Percentiles rank a stretch among this genome's conserved stretches.
phyloP scores from a whole-genome alignment of 495 filamentous ascomycete species.

The Talaromyces thailandensis region DNA sequence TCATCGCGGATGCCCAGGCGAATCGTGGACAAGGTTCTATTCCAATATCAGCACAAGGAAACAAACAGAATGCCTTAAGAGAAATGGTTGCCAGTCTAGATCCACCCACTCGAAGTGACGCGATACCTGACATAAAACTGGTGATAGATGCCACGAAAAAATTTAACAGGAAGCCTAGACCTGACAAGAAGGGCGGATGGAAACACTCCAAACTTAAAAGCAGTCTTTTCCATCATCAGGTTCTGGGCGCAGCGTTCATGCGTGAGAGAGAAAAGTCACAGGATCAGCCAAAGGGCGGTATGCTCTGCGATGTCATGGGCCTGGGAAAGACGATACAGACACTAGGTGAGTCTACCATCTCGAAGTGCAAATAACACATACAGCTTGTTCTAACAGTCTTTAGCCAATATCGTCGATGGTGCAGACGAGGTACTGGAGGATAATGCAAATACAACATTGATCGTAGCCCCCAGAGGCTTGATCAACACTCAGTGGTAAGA shows the following conservation, averaged over 20 bases:
- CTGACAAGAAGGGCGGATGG: constrained; percentile 35
- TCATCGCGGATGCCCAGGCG: constrained; percentile 13
- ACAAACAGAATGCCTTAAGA: constrained; percentile 15
- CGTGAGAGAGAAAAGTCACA: constrained; percentile 37
- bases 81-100: constrained; percentile 17
- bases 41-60: neutral
- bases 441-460: constrained; percentile 33
- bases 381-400: neutral
- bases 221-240: constrained; percentile 39
- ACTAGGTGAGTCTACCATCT: constrained; percentile 16
- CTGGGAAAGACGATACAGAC: constrained; percentile 51
- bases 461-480: constrained; percentile 37
- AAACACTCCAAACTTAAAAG: constrained; percentile 37
- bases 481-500: constrained; percentile 35
- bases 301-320: constrained; percentile 55
- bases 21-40: constrained; percentile 7
- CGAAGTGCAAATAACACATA: neutral
- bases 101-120: constrained; percentile 6
- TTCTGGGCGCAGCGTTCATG: constrained; percentile 51
- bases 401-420: constrained; percentile 39
- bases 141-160: constrained; percentile 25
- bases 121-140: constrained; percentile 9
- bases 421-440: constrained; percentile 14
- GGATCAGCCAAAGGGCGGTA: constrained; percentile 37
- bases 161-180: constrained; percentile 25